Evolutionary conservation across 495 filamentous ascomycete species (phyloP), one percentile per base, ranked within the genome.

Genomic region (Aspergillus sparsus): DNA sequence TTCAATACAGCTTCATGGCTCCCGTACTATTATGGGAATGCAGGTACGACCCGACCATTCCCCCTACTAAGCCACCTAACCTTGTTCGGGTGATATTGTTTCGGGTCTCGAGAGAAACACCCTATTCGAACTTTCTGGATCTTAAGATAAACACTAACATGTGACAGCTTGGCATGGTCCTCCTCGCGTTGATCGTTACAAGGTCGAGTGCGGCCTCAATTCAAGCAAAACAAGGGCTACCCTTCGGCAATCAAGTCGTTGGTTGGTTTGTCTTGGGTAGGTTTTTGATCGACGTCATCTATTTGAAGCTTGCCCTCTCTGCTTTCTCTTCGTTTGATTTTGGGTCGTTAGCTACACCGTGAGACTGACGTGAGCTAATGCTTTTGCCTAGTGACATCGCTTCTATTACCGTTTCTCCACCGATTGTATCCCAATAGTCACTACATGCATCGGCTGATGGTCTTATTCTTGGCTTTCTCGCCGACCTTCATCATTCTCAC

Each of bases 401-500:
- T 98, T 21, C 70, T 87, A 3, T 83, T 93, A 63, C 95, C 95
- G 16, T 85, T 94, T 67, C 77, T 91, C 15, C 88, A 99, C 68
- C 83, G 88, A 50, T 66, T 96, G 11, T 86, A 88, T 53, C 89
- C 93, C 5, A 93, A 92, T 71, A 89, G 80, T 62, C 85, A 97
- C 74, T 97, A 97, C 68, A 82, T 98, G 61, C 93, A 98, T 71
- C 85, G 93, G 35, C 80, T 98, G 13, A 80, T 93, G 68, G 83
- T 96, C 62, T 83, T 98, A 41, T 99, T 98, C 79, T 81, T 99
- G 44, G 90, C 93, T 11, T 98, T 96, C 68, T 87, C 92, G 0
- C 95, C 95, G 1, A 87, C 87, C 10, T 99, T 99, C 70, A 89
- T 99, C 69, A 89, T 98, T 65, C 88, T 99, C 60, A 96, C 92